Percentiles rank a stretch among this genome's conserved stretches.
Conservation (phyloP, 176 grass and related monocot species). For the bread wheat (Triticum aestivum) region DNA sequence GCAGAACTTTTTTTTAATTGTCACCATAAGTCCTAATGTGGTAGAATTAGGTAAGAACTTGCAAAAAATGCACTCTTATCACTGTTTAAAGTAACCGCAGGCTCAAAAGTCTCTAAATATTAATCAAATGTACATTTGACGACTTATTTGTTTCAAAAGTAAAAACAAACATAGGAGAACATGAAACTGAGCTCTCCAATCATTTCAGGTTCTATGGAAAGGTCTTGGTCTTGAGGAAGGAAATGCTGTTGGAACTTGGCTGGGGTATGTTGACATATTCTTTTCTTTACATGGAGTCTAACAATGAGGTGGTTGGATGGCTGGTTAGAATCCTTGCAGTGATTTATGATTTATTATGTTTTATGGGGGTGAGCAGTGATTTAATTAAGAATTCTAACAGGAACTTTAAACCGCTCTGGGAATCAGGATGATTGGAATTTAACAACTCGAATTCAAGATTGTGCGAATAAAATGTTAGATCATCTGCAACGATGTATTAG, state of each 20-base stretch:
- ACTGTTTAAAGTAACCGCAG: neutral
- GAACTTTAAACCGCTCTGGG: neutral
- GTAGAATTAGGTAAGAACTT: conserved; percentile 4
- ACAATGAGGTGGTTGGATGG: neutral
- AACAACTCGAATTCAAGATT: neutral
- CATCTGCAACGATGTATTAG: neutral
- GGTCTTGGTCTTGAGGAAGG: conserved; percentile 79
- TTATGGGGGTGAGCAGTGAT: neutral
- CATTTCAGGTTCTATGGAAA: conserved; percentile 78
- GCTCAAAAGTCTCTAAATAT: neutral
- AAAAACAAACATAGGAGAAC: neutral
- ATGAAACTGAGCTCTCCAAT: conserved; percentile 6
- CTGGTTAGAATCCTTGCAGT: neutral
- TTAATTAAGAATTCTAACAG: neutral
- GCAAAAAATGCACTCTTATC: neutral
- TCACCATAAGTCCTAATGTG: neutral
- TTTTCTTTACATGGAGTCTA: neutral
- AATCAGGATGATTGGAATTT: neutral
- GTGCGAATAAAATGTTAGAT: neutral
- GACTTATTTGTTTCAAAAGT: neutral
- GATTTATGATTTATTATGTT: neutral
- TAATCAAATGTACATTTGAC: neutral
- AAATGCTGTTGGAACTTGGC: conserved; percentile 74
- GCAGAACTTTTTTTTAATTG: neutral
- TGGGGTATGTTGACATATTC: conserved; percentile 38